phyloP scores from a whole-genome alignment of 2,329 filamentous ascomycete genomes.

The Penicillium capsulatum region DNA sequence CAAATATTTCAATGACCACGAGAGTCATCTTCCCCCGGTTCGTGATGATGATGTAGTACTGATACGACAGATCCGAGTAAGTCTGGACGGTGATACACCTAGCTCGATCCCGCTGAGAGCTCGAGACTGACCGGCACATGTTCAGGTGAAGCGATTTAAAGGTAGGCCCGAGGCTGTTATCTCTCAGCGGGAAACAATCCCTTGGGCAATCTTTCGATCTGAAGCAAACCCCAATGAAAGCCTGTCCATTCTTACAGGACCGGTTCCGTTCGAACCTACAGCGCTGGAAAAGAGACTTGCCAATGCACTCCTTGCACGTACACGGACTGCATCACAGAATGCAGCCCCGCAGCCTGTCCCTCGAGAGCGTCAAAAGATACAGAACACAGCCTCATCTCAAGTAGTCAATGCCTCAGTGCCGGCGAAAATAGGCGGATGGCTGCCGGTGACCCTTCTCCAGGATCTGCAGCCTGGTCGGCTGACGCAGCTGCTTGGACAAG shows the following conservation, averaged over 20 bases:
- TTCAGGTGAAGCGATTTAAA: slow-evolving; percentile 21
- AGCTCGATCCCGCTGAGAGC: background rate
- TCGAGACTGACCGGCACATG: background rate
- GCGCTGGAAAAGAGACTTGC: slow-evolving; percentile 30
- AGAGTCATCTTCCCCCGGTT: slow-evolving; percentile 44
- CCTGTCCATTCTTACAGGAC: slow-evolving; percentile 26
- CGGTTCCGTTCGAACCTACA: slow-evolving; percentile 24
- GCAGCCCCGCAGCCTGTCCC: slow-evolving; percentile 2
- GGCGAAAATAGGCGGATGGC: slow-evolving; percentile 3
- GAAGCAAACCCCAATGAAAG: slow-evolving; percentile 19
- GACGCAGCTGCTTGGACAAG: slow-evolving; percentile 66
- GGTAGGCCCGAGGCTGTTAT: slow-evolving; percentile 25
- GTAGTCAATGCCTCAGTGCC: slow-evolving; percentile 10
- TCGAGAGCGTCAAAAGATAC: background rate
- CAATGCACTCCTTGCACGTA: slow-evolving; percentile 24
- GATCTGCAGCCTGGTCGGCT: slow-evolving; percentile 57
- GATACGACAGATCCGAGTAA: slow-evolving; percentile 55
- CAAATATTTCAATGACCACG: slow-evolving; percentile 56
- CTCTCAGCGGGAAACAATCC: slow-evolving; percentile 23
- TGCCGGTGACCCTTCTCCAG: slow-evolving; percentile 58
- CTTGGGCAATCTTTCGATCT: slow-evolving; percentile 36
- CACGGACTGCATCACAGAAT: background rate
- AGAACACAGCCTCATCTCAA: background rate
- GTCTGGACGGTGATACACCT: slow-evolving; percentile 5
- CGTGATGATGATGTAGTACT: slow-evolving; percentile 61